These are phyloP conservation scores for Brassica carinata DNA, from an alignment of 345 rosid species.

Conservation along the genomic window DNA sequence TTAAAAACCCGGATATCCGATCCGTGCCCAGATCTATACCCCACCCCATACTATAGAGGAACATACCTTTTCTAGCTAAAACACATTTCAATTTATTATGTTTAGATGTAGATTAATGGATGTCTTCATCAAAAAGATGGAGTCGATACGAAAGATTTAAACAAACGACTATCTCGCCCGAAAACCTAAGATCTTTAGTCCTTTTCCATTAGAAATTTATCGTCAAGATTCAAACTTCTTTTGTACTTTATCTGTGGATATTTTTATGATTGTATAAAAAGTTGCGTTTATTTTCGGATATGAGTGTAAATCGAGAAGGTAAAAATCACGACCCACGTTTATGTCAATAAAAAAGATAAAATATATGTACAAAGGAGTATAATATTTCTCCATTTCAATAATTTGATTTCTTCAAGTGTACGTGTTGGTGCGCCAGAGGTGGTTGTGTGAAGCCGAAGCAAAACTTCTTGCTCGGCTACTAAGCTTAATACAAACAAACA, in stretches of 20 bases:
- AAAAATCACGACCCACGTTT: constrained; percentile 47
- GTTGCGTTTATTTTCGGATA: constrained; percentile 5
- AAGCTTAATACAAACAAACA: constrained; percentile 44
- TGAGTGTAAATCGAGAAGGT: constrained; percentile 26
- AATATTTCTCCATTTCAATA: constrained; percentile 34
- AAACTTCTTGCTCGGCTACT: constrained; percentile 60
- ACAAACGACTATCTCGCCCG: too few species aligned
- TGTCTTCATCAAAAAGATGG: too few species aligned
- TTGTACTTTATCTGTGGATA: constrained; percentile 40
- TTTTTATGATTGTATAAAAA: constrained; percentile 28
- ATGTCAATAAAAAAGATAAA: constrained; percentile 18
- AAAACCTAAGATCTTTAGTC: too few species aligned
- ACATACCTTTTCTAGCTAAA: too few species aligned
- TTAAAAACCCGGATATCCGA: too few species aligned
- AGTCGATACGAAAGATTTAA: too few species aligned
- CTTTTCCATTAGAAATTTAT: too few species aligned
- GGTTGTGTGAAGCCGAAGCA: constrained; percentile 93
- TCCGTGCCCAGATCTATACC: too few species aligned
- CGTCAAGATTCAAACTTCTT: constrained; percentile 29
- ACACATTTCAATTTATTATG: too few species aligned
- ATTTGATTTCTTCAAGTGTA: constrained; percentile 58
- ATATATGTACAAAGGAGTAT: constrained; percentile 16
- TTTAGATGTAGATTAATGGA: too few species aligned
- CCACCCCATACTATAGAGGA: too few species aligned
- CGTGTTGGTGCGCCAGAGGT: constrained; percentile 60